A percentile compares a stretch with the other conserved stretches of the same genome.
Conservation (phyloP, 2,329 filamentous ascomycete genomes). For the Curvularia sp. region DNA sequence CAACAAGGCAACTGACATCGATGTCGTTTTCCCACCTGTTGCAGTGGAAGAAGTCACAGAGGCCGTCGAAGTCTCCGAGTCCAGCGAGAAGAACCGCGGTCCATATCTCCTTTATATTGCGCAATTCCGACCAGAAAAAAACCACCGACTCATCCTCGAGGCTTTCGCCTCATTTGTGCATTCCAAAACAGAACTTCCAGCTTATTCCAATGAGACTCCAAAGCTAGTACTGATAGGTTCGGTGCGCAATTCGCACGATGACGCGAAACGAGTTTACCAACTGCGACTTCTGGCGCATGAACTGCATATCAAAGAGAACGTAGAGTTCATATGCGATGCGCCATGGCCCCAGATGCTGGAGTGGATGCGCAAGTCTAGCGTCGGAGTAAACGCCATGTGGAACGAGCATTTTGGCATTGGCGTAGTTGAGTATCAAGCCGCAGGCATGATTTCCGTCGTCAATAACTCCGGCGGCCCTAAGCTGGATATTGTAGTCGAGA, state of each 20-base stretch:
- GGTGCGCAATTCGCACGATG: slow-evolving; percentile 79
- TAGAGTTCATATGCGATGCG: slow-evolving; percentile 89
- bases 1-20: slow-evolving; percentile 63
- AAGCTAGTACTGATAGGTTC: slow-evolving; percentile 87
- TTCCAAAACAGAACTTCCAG: slow-evolving; percentile 34
- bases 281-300: slow-evolving; percentile 86
- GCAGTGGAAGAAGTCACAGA: slow-evolving; percentile 84
- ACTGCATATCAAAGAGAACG: slow-evolving; percentile 77
- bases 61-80: slow-evolving; percentile 72
- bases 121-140: slow-evolving; percentile 97
- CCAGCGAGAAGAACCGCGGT: slow-evolving; percentile 73
- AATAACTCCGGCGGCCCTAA: slow-evolving; percentile 94
- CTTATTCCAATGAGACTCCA: slow-evolving; percentile 60
- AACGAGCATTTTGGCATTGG: slow-evolving; percentile 99
- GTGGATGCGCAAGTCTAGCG: slow-evolving; percentile 75
- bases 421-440: slow-evolving; percentile 97
- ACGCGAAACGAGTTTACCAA: slow-evolving; percentile 85
- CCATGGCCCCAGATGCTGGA: slow-evolving; percentile 86
- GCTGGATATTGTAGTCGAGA: slow-evolving; percentile 84
- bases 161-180: slow-evolving; percentile 79
- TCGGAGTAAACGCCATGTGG: slow-evolving; percentile 99
- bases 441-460: slow-evolving; percentile 89
- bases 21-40: slow-evolving; percentile 88
- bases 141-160: slow-evolving; percentile 84
- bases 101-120: slow-evolving; percentile 88